Evolutionary conservation across 2,329 filamentous ascomycete genomes (phyloP).

Genomic region (Penicillium sp.): DNA sequence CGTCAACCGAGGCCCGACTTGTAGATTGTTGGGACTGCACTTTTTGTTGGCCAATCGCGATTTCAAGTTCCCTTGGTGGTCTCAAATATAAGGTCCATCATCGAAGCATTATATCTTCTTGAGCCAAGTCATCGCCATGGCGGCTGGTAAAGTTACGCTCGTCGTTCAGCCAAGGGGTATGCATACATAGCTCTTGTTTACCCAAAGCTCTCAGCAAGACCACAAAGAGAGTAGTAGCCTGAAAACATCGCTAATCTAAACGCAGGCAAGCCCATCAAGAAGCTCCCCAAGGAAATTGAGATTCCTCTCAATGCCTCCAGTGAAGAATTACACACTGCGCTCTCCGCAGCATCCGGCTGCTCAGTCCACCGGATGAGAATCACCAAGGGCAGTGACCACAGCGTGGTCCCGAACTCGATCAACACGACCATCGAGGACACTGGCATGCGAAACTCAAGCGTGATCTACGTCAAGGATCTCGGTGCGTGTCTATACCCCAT

Average conservation of each 20-base stretch:
- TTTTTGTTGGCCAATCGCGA: slow-evolving; percentile 8
- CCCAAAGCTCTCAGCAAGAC: slow-evolving; percentile 1
- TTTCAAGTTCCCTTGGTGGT: slow-evolving; percentile 3
- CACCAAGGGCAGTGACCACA: slow-evolving; percentile 64
- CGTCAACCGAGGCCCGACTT: slow-evolving; percentile 18
- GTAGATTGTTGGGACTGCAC: slow-evolving; percentile 4
- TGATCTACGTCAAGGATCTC: slow-evolving; percentile 86
- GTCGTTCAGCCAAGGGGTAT: slow-evolving; percentile 46
- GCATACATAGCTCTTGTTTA: slow-evolving; percentile 11
- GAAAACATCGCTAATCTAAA: slow-evolving; percentile 14
- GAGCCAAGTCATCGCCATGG: slow-evolving; percentile 30
- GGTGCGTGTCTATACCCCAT: slow-evolving; percentile 55
- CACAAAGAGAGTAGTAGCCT: neutral
- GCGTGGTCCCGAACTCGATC: slow-evolving; percentile 54
- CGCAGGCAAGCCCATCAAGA: slow-evolving; percentile 62
- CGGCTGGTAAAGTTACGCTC: slow-evolving; percentile 36
- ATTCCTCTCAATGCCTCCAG: slow-evolving; percentile 53
- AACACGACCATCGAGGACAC: slow-evolving; percentile 55
- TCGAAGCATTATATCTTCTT: slow-evolving; percentile 4
- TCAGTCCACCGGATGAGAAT: slow-evolving; percentile 62
- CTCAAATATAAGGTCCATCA: neutral
- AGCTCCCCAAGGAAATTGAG: slow-evolving; percentile 57
- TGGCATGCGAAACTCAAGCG: slow-evolving; percentile 59
- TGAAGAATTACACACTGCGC: slow-evolving; percentile 57
- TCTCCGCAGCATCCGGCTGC: slow-evolving; percentile 56